Conservation (phyloP, 495 filamentous ascomycete species). For the Penicillium cataractarum region DNA sequence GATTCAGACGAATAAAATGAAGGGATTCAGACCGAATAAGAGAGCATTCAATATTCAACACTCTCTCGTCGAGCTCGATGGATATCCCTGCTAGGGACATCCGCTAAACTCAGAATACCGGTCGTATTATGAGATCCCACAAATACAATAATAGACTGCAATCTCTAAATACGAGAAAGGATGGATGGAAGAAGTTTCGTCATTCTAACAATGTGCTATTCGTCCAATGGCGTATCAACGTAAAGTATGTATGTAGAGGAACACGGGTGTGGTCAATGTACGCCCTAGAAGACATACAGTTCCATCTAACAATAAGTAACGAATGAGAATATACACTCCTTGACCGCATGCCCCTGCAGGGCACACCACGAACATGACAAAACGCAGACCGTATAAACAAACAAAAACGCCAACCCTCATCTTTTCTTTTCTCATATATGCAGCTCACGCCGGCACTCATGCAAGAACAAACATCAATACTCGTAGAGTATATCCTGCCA, state of each 20-base stretch:
- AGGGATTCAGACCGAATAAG: no score
- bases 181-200: no score
- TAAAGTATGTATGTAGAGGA: neutral
- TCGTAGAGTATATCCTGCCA: neutral
- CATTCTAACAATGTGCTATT: neutral
- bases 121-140: no score
- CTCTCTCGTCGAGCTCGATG: no score
- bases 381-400: neutral
- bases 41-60: no score
- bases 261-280: neutral
- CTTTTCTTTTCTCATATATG: slow-evolving; percentile 12
- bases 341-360: neutral
- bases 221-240: neutral
- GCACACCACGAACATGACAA: neutral
- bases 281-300: neutral
- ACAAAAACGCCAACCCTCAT: neutral
- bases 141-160: no score
- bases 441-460: slow-evolving; percentile 2
- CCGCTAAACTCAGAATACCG: no score
- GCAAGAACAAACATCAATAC: slow-evolving; percentile 4
- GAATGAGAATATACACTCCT: neutral
- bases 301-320: neutral
- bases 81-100: no score
- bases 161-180: no score
- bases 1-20: no score